Conservation (phyloP, 2,329 filamentous ascomycete species). For the Alternaria burnsii region DNA sequence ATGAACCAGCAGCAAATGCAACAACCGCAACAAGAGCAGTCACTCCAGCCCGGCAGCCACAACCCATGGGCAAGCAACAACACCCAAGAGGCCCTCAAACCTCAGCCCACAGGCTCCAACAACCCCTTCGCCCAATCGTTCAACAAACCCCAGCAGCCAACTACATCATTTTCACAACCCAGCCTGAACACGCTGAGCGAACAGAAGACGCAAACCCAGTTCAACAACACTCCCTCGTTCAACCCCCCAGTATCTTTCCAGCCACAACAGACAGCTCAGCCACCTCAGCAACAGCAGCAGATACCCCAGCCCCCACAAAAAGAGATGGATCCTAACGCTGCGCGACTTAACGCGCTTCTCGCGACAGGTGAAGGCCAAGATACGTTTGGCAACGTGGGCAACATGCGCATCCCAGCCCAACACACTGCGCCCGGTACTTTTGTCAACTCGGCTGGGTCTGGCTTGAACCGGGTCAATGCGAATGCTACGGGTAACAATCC, state of each 20-base stretch:
- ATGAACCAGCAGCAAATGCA: constrained; percentile 45
- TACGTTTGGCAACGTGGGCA: constrained; percentile 96
- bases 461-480: constrained; percentile 74
- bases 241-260: constrained; percentile 58
- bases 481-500: constrained; percentile 82
- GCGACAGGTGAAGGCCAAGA: constrained; percentile 91
- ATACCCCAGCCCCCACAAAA: constrained; percentile 53
- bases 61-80: constrained; percentile 83
- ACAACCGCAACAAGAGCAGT: constrained; percentile 65
- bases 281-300: constrained; percentile 52
- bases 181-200: constrained; percentile 80
- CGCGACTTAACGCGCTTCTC: constrained; percentile 85
- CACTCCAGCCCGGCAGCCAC: constrained; percentile 81
- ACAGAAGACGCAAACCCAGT: constrained; percentile 77
- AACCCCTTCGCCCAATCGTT: constrained; percentile 91
- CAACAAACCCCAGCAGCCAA: constrained; percentile 62
- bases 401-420: constrained; percentile 92
- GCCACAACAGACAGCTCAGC: constrained; percentile 51
- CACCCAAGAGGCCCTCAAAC: constrained; percentile 73
- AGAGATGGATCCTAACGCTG: constrained; percentile 66
- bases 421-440: constrained; percentile 97
- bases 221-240: constrained; percentile 62
- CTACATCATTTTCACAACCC: constrained; percentile 68
- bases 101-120: constrained; percentile 92
- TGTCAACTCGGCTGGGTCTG: constrained; percentile 90